Base-by-base conservation (phyloP, 352 stramenopile species). In the Phytopythium aichiense region DNA sequence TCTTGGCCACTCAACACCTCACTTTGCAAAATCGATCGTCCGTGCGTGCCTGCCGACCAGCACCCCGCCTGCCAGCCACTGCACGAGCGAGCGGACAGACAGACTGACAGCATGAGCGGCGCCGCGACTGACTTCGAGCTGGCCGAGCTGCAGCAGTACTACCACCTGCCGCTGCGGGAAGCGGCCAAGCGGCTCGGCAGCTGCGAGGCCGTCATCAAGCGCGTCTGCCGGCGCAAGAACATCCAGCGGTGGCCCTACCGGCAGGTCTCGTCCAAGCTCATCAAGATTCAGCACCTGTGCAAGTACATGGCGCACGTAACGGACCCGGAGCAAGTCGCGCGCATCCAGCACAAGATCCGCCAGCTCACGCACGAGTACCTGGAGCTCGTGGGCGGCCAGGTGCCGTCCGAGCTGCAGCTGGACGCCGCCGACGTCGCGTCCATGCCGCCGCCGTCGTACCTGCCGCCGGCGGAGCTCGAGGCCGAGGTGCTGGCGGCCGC, bases 201-300 rank as follows among this genome's bases (percentile, higher is more conserved):
- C 54, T 92, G 84, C 60, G 86, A 92, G 65, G 86, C 80, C 37
- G 84, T 89, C 42, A 81, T 94, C 66, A 94, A 93, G 75, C 83
- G 84, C 55, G 74, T 91, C 18, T 94, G 86, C 61, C 84, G 86
- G 45, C 83, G 78, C 58, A 86, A 86, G 59, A 78, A 87, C 65
- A 92, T 94, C 68, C 77, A 84, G 66, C 76, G 83, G 54, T 94
- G 86, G 86, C 83, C 83, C 6, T 94, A 94, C 70, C 86, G 86
- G 64, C 83, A 94, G 64, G 82, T 94, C 31, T 89, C 85, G 57
- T 83, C 81, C 70, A 91, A 91, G 69, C 76, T 92, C 61, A 84
- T 91, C 68, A 90, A 91, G 79, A 92, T 92, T 64, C 81, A 92
- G 72, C 81, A 91, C 64, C 71, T 92, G 56, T 91, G 79, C 74